Percentiles rank a stretch among this genome's conserved stretches.
Evolutionary conservation across 1,284 basidiomycete genomes (phyloP).

Genomic region (Pseudozyma pruni): DNA sequence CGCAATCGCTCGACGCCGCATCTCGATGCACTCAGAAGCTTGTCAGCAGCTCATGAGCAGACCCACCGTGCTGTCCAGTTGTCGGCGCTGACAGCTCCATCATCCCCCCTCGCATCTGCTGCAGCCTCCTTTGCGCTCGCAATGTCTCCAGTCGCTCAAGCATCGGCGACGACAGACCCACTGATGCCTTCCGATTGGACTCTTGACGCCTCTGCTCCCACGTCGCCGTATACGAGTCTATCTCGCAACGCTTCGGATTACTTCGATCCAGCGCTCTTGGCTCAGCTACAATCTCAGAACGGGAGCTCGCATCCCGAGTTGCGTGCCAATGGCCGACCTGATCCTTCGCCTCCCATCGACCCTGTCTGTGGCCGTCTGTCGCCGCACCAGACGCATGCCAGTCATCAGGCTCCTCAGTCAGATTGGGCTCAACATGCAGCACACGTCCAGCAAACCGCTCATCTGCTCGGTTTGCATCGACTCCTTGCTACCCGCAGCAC

Average conservation of each 20-base stretch:
- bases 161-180: conserved; percentile 20
- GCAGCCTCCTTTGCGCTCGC: conserved; percentile 27
- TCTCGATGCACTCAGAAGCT: conserved; percentile 21
- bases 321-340: conserved; percentile 2
- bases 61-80: too few species aligned
- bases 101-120: conserved; percentile 17
- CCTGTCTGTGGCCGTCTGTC: conserved; percentile 84
- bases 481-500: conserved; percentile 46
- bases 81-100: conserved; percentile 30
- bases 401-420: conserved; percentile 94
- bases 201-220: conserved; percentile 24
- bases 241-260: conserved; percentile 39
- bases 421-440: conserved; percentile 45
- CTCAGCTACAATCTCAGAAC: conserved; percentile 31
- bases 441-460: conserved; percentile 44
- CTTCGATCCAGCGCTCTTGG: conserved; percentile 36
- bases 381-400: conserved; percentile 95
- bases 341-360: conserved; percentile 22
- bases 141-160: conserved; percentile 30
- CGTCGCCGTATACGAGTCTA: conserved; percentile 16
- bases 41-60: conserved; percentile 16
- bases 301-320: conserved; percentile 37
- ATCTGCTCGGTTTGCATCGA: conserved; percentile 38
- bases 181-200: conserved; percentile 26
- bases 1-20: conserved; percentile 43